phyloP scores from a whole-genome alignment of 2,329 filamentous ascomycete genomes.

The Fusarium austroafricanum region DNA sequence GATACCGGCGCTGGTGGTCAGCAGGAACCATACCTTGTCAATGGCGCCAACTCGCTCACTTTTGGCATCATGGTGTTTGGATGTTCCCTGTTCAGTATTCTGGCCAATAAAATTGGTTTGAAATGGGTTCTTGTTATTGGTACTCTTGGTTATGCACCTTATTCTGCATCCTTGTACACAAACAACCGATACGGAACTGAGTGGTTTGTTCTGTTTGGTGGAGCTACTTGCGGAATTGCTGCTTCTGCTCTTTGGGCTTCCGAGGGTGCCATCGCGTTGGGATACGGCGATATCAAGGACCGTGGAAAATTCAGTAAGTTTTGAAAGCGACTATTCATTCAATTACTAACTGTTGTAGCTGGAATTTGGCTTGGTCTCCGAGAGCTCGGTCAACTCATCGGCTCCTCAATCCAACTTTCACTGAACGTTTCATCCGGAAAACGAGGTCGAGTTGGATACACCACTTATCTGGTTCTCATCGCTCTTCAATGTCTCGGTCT shows the following conservation, averaged over 20 bases:
- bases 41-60: slow-evolving; percentile 43
- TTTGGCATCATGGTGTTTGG: slow-evolving; percentile 59
- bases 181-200: slow-evolving; percentile 64
- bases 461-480: slow-evolving; percentile 44
- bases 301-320: slow-evolving; percentile 56
- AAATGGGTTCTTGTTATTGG: slow-evolving; percentile 59
- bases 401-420: slow-evolving; percentile 62
- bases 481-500: slow-evolving; percentile 43
- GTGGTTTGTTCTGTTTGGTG: slow-evolving; percentile 64
- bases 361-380: slow-evolving; percentile 66
- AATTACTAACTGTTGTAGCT: slow-evolving; percentile 43
- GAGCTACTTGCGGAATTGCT: slow-evolving; percentile 61
- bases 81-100: slow-evolving; percentile 55
- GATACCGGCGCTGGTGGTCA: slow-evolving; percentile 64
- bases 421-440: slow-evolving; percentile 58
- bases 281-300: slow-evolving; percentile 60
- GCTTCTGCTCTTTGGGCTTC: slow-evolving; percentile 64
- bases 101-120: slow-evolving; percentile 63
- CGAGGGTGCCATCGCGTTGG: slow-evolving; percentile 62
- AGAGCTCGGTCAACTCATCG: slow-evolving; percentile 64
- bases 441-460: slow-evolving; percentile 43
- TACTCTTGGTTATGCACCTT: slow-evolving; percentile 62
- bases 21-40: slow-evolving; percentile 60
- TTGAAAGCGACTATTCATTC: no score
- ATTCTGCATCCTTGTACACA: slow-evolving; percentile 60